Conservation (phyloP, 768 basidiomycete species). For the Calvatia gigantea region DNA sequence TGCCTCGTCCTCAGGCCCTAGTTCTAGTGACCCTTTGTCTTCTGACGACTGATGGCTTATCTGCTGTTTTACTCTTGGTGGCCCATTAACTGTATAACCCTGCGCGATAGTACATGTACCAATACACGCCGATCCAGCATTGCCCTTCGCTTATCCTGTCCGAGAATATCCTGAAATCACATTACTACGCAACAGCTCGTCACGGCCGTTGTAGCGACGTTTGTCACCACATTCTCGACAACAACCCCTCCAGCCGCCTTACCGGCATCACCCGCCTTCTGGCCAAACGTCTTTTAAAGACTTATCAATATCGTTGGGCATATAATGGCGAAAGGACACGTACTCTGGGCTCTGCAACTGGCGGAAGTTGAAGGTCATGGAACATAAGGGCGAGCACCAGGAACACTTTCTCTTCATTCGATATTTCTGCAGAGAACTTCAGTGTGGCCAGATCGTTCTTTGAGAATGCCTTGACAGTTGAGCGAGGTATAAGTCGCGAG, state of each 20-base stretch:
- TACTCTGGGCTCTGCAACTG: constrained; percentile 11
- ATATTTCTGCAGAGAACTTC: constrained; percentile 12
- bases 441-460: constrained; percentile 17
- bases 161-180: background rate
- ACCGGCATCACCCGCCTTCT: no score
- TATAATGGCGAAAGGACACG: background rate
- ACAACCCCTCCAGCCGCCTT: background rate
- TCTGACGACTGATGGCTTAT: background rate
- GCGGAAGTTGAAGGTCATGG: constrained; percentile 12
- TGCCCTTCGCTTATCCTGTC: background rate
- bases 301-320: background rate
- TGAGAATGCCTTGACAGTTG: constrained; percentile 11
- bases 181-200: constrained; percentile 1
- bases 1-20: background rate
- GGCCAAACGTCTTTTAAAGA: background rate
- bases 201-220: constrained; percentile 1
- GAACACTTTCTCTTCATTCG: constrained; percentile 18
- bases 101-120: background rate
- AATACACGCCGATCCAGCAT: background rate
- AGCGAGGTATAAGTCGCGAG: constrained; percentile 14
- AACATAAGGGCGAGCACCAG: constrained; percentile 14
- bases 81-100: background rate
- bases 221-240: constrained; percentile 5
- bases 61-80: background rate
- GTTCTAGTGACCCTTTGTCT: background rate